Evolutionary conservation across 176 grass and related monocot species (phyloP), one percentile per base, ranked within the genome.

Genomic region (Musa acuminata): DNA sequence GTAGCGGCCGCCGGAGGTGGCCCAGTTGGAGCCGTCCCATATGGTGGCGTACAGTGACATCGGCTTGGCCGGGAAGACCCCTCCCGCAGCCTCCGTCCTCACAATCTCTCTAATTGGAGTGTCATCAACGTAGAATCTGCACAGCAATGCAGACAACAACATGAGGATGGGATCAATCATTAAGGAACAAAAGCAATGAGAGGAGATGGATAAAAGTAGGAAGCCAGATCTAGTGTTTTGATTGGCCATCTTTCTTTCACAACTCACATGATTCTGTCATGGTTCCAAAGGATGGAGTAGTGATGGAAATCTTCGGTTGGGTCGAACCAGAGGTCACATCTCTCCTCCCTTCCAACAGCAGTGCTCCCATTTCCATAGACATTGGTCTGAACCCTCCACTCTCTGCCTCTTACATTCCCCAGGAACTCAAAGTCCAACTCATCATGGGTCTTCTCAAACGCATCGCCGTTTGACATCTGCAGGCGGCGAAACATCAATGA

Each of bases 281-380:
- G 66, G 16, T 83, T 88, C 91, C 91, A 96, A 53, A 96, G 85
- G 81, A 96, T 91, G 52, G 91, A 96, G 79, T 96, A 96, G 54
- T 91, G 88, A 78, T 96, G 91, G 79, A 91, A 86, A 54, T 73
- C 91, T 1, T 86, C 88, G 3, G 88, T 88, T 79, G 91, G 91
- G 16, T 96, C 91, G 81, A 96, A 96, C 10, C 83, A 89, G 43
- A 96, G 78, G 71, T 96, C 88, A 72, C 88, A 96, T 49, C 91
- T 84, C 88, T 96, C 91, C 81, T 96, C 91, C 80, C 88, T 49
- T 52, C 91, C 91, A 78, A 75, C 67, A 59, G 74, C 67, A 80
- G 35, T 43, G 35, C 35, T 43, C 35, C 35, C 35, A 43, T 43
- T 6, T 43, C 35, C 35, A 6, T 43, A 43, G 35, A 43, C 35